Evolutionary conservation across 2,329 filamentous ascomycete species (phyloP).

Genomic region (Corinectria fuckeliana): DNA sequence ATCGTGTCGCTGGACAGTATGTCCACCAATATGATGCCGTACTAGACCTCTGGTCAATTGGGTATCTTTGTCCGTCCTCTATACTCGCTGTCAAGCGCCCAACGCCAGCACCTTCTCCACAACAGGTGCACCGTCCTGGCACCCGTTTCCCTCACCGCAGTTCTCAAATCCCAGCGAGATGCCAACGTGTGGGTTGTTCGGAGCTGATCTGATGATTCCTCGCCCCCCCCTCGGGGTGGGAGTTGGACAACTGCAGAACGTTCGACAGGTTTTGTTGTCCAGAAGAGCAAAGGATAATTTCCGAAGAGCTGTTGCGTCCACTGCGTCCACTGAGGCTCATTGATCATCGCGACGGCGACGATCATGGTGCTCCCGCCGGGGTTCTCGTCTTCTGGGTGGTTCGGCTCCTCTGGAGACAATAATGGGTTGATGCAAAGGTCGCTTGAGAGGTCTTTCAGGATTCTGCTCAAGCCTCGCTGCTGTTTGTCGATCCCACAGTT

Average conservation of each 20-base stretch:
- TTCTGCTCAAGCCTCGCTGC: conserved; percentile 55
- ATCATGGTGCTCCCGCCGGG: conserved; percentile 38
- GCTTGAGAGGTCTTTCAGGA: conserved; percentile 58
- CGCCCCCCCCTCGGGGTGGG: not conserved
- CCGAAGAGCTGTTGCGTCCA: conserved; percentile 13
- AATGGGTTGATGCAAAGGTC: conserved; percentile 63
- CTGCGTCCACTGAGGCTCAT: conserved; percentile 22
- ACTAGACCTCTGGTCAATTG: conserved; percentile 31
- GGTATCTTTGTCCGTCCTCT: conserved; percentile 36
- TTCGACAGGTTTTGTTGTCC: conserved; percentile 6
- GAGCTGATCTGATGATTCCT: conserved; percentile 11
- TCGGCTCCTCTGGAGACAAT: conserved; percentile 46
- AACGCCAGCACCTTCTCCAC: conserved; percentile 23
- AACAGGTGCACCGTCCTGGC: conserved; percentile 21
- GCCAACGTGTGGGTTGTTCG: conserved; percentile 24
- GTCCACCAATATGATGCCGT: conserved; percentile 30
- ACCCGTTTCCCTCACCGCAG: conserved; percentile 31
- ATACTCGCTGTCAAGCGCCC: conserved; percentile 30
- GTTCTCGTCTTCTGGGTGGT: conserved; percentile 32
- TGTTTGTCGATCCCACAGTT: conserved; percentile 62
- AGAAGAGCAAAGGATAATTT: conserved; percentile 6
- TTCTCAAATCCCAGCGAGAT: conserved; percentile 20
- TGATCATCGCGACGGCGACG: conserved; percentile 34
- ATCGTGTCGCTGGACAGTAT: conserved; percentile 51
- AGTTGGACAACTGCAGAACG: not conserved